Evolutionary conservation across 148 eudicot genomes (phyloP), one percentile per base, ranked within the genome.

Genomic region (Chenopodium album): DNA sequence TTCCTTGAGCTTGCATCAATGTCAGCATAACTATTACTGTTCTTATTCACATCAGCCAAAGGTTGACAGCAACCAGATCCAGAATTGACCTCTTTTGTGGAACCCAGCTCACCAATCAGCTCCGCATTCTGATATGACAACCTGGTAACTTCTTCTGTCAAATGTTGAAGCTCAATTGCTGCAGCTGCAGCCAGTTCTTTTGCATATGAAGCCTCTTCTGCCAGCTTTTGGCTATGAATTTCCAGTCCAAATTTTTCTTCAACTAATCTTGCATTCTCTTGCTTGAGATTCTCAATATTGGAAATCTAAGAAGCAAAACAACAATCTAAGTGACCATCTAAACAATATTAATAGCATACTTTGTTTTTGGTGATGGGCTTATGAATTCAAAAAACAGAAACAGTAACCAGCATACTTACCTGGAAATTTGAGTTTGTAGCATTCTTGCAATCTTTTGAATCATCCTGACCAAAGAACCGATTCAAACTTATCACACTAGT

Each of bases 151-250:
- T 92, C 96, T 75, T 89, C 92, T 64, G 96, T 93, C 79, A 92
- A 81, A 83, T 87, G 90, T 67, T 88, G 88, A 34, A 92, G 88
- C 86, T 92, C 96, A 76, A 88, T 85, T 79, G 96, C 96, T 23
- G 96, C 96, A 81, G 92, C 96, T 22, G 93, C 89, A 16, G 96
- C 96, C 76, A 92, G 85, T 78, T 92, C 93, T 79, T 92, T 92
- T 22, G 96, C 96, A 78, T 87, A 91, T 37, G 91, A 85, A 54
- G 93, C 91, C 87, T 92, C 96, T 78, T 92, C 93, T 22, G 88
- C 87, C 78, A 90, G 75, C 78, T 90, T 90, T 82, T 89, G 86
- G 76, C 86, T 85, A 72, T 88, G 91, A 56, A 90, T 85, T 71
- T 85, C 84, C n/a, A 92, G 82, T 65, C 86, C 91, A 19, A 87